These are phyloP conservation scores for Omphalotus guepiniiformis DNA, from an alignment of 768 basidiomycete species.

Conservation along the genomic window DNA sequence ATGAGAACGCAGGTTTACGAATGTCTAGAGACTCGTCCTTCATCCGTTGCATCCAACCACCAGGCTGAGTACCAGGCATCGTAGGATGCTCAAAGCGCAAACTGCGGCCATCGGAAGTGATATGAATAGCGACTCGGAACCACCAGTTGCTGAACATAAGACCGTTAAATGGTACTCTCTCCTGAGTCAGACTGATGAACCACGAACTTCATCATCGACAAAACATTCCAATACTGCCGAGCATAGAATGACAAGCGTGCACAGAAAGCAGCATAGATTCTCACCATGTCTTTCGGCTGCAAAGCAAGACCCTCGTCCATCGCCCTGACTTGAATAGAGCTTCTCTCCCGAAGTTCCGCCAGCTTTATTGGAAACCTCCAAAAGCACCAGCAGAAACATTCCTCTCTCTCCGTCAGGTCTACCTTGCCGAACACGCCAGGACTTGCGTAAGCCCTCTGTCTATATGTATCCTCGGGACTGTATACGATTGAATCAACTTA, in stretches of 20 bases:
- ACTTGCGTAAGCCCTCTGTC: slow-evolving; percentile 22
- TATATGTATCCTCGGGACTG: slow-evolving; percentile 9
- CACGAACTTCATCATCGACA: too few species aligned
- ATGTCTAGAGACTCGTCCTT: slow-evolving; percentile 42
- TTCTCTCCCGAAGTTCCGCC: slow-evolving; percentile 26
- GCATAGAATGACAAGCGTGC: too few species aligned
- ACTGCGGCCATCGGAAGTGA: slow-evolving; percentile 20
- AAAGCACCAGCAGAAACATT: slow-evolving; percentile 61
- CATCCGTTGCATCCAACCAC: slow-evolving; percentile 62
- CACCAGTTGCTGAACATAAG: slow-evolving; percentile 55
- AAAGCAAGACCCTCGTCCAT: slow-evolving; percentile 50
- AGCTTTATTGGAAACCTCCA: slow-evolving; percentile 42
- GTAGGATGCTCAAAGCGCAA: slow-evolving; percentile 60
- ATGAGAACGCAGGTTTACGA: slow-evolving; percentile 34
- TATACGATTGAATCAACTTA: too few species aligned
- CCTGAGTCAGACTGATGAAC: too few species aligned
- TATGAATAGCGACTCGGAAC: slow-evolving; percentile 51
- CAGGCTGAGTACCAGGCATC: slow-evolving; percentile 38
- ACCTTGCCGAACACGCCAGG: slow-evolving; percentile 44
- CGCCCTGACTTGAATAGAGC: slow-evolving; percentile 43
- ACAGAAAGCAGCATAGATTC: slow-evolving; percentile 52
- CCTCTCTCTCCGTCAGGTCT: slow-evolving; percentile 44
- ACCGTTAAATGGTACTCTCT: too few species aligned
- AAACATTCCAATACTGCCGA: too few species aligned
- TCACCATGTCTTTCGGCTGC: slow-evolving; percentile 56